Conservation (phyloP, 164 flowering plant genomes). For the Stephania yunnanensis region DNA sequence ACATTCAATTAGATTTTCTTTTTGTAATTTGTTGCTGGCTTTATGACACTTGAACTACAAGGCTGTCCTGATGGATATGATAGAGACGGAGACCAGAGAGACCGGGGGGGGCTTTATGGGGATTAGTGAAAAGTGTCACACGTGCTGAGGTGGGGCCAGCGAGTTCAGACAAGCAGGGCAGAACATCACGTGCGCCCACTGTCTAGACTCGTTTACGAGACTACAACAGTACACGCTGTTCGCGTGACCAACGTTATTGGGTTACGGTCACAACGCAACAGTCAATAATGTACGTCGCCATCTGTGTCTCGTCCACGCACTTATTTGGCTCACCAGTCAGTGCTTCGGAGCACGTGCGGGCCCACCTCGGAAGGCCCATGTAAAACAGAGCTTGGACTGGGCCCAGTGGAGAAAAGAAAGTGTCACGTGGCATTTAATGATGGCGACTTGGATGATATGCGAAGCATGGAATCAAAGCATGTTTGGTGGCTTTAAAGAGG, state of each 20-base stretch:
- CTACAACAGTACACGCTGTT: not conserved
- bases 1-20: too few relatives aligned
- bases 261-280: too few relatives aligned
- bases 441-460: not conserved
- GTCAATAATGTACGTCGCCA: not conserved
- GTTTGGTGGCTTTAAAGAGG: not conserved
- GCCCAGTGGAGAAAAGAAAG: not conserved
- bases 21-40: too few relatives aligned
- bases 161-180: constrained; percentile 6
- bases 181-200: not conserved
- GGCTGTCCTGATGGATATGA: too few relatives aligned
- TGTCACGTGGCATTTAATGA: not conserved
- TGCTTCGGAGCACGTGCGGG: constrained; percentile 1
- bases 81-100: too few relatives aligned
- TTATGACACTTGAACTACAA: too few relatives aligned
- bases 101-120: not conserved
- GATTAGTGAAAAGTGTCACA: not conserved
- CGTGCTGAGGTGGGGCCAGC: not conserved
- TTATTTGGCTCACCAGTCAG: not conserved
- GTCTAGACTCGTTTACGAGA: not conserved
- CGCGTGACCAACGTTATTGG: constrained; percentile 1
- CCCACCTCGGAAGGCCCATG: not conserved
- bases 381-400: not conserved
- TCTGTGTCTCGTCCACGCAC: not conserved
- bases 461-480: not conserved